A percentile compares a stretch with the other conserved stretches of the same genome.
phyloP scores from a whole-genome alignment of 2,329 filamentous ascomycete genomes.

The Ophiostoma novo-ulmi region DNA sequence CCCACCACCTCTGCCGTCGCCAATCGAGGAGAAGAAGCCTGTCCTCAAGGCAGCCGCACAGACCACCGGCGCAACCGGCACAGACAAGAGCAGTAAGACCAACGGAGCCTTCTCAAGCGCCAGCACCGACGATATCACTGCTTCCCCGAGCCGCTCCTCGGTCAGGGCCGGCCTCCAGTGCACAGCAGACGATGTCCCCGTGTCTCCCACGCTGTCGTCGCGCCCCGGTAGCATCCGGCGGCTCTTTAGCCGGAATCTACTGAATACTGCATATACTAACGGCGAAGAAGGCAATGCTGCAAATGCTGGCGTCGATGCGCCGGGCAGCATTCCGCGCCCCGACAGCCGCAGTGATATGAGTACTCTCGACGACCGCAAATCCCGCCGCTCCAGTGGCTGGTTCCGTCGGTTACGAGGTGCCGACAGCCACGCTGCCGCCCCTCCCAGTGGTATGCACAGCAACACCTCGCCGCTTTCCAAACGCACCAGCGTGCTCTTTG shows the following conservation, averaged over 20 bases:
- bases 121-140: slow-evolving; percentile 22
- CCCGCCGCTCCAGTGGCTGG: slow-evolving; percentile 55
- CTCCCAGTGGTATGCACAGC: slow-evolving; percentile 1
- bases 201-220: slow-evolving; percentile 49
- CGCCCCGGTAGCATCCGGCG: slow-evolving; percentile 54
- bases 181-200: slow-evolving; percentile 46
- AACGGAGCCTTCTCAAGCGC: slow-evolving; percentile 38
- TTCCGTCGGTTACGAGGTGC: slow-evolving; percentile 49
- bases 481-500: slow-evolving; percentile 42
- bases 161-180: slow-evolving; percentile 43
- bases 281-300: slow-evolving; percentile 29
- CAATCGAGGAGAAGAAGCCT: slow-evolving; percentile 45
- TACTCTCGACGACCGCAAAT: slow-evolving; percentile 48
- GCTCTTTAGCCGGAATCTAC: slow-evolving; percentile 51
- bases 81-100: slow-evolving; percentile 29
- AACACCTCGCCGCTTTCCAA: slow-evolving; percentile 32
- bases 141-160: slow-evolving; percentile 30
- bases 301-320: slow-evolving; percentile 26
- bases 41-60: slow-evolving; percentile 20
- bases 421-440: slow-evolving; percentile 4
- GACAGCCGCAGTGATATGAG: slow-evolving; percentile 48
- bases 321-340: slow-evolving; percentile 39
- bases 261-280: slow-evolving; percentile 51
- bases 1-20: slow-evolving; percentile 53
- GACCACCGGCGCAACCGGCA: slow-evolving; percentile 21